Evolutionary conservation across 805 yeast genomes (phyloP), one percentile per base, ranked within the genome.

Genomic region (Saturnispora diversa): DNA sequence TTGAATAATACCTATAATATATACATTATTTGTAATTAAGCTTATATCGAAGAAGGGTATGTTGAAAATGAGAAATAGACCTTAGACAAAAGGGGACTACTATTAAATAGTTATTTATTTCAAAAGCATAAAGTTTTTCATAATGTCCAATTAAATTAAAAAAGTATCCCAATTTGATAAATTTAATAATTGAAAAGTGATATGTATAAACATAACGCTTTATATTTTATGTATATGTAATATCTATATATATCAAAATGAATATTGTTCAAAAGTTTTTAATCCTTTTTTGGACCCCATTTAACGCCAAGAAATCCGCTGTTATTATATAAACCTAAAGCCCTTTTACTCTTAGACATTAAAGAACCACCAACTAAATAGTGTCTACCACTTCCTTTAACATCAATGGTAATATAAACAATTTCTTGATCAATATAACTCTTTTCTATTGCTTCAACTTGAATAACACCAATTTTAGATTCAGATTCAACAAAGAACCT

Each of bases 401-500:
- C 79, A 51, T 87, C 95, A 43, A 87, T 62, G 29, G 82, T 80
- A 37, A 87, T 67, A 56, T 80, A 81, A 8, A 80, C 65, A 56
- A 82, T 79, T 39, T 81, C 82, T 24, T 86, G 82, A 45, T 73
- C 64, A 66, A 74, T 75, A 46, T 74, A 73, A 12, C 75, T 72
- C 36, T 72, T 75, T 31, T 82, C 86, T 31, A 83, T 68, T 39
- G 92, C 90, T 60, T 88, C 96, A 50, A 86, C 69, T 44, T 80
- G 77, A 2, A 83, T 94, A 12, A 78, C 66, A 9, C 85, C 96
- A 45, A 72, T 72, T 40, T 65, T 74, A 17, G 66, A 58, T 24
- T 71, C 72, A 31, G 94, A 78, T 56, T 84, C 88, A 31, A 88
- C 90, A 53, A 82, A 87, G 61, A 87, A 87, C 56, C 81, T 77